These are phyloP conservation scores for Wickerhamiella sorbophila DNA, from an alignment of 805 yeast genomes.

Conservation along the genomic window DNA sequence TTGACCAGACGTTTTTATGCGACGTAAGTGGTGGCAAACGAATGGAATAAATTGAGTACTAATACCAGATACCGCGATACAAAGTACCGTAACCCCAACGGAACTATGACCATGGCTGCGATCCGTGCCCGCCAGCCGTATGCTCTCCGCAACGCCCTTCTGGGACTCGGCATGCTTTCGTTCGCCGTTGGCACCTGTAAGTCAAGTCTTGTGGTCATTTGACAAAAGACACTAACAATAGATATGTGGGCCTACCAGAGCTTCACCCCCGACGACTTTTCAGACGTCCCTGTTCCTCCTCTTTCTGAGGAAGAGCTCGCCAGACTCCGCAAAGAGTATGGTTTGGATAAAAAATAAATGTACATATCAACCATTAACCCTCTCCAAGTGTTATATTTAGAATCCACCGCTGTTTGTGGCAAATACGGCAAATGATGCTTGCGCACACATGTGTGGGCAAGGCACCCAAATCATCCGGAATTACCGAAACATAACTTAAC, in stretches of 20 bases:
- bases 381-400: background rate
- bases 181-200: conserved; percentile 54
- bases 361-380: background rate
- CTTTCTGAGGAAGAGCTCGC: conserved; percentile 63
- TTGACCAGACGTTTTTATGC: background rate
- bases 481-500: too few species aligned
- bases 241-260: conserved; percentile 22
- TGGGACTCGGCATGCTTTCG: conserved; percentile 44
- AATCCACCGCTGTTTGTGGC: too few species aligned
- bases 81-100: conserved; percentile 48
- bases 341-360: conserved; percentile 22
- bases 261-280: conserved; percentile 55
- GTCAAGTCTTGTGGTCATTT: background rate
- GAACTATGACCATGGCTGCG: conserved; percentile 87
- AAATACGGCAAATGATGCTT: too few species aligned
- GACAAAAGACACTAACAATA: conserved; percentile 3
- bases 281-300: conserved; percentile 91
- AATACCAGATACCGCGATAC: conserved; percentile 1
- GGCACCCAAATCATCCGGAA: too few species aligned
- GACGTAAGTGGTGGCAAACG: background rate
- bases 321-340: conserved; percentile 59
- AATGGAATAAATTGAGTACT: background rate
- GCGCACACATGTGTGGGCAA: too few species aligned
- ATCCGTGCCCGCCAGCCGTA: conserved; percentile 80
- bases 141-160: conserved; percentile 59